Evolutionary conservation across 208 protist genomes (phyloP).

Genomic region (Wallacemonas sp.): DNA sequence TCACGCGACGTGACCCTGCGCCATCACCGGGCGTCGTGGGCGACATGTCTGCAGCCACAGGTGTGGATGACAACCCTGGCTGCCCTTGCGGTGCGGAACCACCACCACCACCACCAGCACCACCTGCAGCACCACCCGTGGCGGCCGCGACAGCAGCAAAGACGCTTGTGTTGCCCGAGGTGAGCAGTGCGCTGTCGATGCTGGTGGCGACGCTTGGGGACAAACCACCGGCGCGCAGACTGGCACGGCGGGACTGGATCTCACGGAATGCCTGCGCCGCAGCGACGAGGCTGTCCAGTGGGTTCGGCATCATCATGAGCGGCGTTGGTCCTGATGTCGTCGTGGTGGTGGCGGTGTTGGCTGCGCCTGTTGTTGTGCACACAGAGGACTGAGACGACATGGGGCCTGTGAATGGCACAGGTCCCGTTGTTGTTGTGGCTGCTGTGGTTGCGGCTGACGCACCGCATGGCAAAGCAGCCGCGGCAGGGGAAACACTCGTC

Average conservation of each 20-base stretch:
- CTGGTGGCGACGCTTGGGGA: not conserved
- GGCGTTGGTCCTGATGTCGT: not conserved
- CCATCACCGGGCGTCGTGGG: not conserved
- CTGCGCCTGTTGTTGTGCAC: not conserved
- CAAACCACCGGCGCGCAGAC: not conserved
- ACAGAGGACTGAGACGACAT: not conserved
- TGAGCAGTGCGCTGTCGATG: slow-evolving; percentile 4
- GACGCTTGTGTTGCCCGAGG: not conserved
- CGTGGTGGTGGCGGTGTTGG: not conserved
- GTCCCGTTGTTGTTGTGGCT: not conserved
- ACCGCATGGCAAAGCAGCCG: not conserved
- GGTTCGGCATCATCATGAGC: slow-evolving; percentile 13
- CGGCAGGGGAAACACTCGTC: not conserved
- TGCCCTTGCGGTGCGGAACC: slow-evolving; percentile 5
- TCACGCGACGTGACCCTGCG: slow-evolving; percentile 6
- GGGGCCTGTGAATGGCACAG: not conserved
- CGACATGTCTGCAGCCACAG: too few relatives aligned
- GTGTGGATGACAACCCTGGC: too few relatives aligned
- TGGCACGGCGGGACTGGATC: slow-evolving; percentile 3
- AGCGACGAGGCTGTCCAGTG: slow-evolving; percentile 12
- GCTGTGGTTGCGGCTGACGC: too few relatives aligned
- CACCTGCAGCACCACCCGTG: slow-evolving; percentile 18
- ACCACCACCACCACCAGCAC: slow-evolving; percentile 19
- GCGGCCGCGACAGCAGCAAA: not conserved
- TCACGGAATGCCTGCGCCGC: slow-evolving; percentile 5